Percentiles rank a stretch among this genome's conserved stretches.
phyloP scores from a whole-genome alignment of 2,329 filamentous ascomycete genomes.

The Alternaria postmessia region DNA sequence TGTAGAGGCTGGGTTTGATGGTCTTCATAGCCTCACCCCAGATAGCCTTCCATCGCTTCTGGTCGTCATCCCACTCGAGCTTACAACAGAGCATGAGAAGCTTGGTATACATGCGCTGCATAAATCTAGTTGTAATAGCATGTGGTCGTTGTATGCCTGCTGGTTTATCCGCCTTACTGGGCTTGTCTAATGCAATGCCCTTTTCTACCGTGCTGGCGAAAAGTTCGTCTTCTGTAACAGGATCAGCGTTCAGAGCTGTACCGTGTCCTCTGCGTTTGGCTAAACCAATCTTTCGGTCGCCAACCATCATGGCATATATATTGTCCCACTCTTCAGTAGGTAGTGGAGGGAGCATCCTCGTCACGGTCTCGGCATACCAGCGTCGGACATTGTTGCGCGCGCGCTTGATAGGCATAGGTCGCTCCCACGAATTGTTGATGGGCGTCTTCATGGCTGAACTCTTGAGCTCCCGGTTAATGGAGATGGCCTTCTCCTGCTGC shows the following conservation, averaged over 20 bases:
- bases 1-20: conserved; percentile 22
- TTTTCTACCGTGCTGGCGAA: conserved; percentile 21
- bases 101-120: conserved; percentile 56
- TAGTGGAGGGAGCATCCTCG: conserved; percentile 55
- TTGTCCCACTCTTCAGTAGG: conserved; percentile 55
- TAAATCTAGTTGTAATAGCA: conserved; percentile 53
- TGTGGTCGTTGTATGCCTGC: conserved; percentile 41
- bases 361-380: conserved; percentile 56
- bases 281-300: conserved; percentile 39
- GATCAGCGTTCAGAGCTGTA: background rate
- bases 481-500: conserved; percentile 30
- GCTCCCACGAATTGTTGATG: conserved; percentile 56
- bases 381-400: conserved; percentile 54
- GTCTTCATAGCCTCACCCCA: conserved; percentile 34
- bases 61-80: conserved; percentile 49
- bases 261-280: conserved; percentile 30
- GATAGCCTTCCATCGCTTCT: conserved; percentile 34
- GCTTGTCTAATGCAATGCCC: conserved; percentile 37
- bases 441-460: conserved; percentile 46
- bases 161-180: conserved; percentile 34
- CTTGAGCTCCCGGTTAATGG: conserved; percentile 36
- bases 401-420: conserved; percentile 56
- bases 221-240: conserved; percentile 4
- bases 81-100: conserved; percentile 55
- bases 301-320: conserved; percentile 52